These are phyloP conservation scores for Aspergillus glaucus DNA, from an alignment of 2,329 filamentous ascomycete genomes.

Conservation along the genomic window DNA sequence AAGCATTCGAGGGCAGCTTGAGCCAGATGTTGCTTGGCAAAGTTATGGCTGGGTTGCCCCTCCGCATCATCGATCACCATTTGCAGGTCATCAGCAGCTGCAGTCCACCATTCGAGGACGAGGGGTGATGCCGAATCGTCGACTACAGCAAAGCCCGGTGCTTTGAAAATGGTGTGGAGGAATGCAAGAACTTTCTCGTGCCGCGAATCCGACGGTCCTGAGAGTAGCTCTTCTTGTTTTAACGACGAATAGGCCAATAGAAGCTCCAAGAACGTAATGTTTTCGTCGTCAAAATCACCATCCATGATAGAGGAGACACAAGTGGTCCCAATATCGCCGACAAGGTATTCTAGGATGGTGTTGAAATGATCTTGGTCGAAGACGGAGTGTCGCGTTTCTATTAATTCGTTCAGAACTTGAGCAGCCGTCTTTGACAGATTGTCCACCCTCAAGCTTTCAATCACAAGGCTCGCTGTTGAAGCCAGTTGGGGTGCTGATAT, in stretches of 20 bases:
- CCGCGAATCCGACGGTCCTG: slow-evolving; percentile 22
- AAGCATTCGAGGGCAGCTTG: slow-evolving; percentile 37
- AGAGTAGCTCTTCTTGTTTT: slow-evolving; percentile 26
- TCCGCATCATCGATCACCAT: slow-evolving; percentile 24
- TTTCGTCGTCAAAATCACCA: slow-evolving; percentile 32
- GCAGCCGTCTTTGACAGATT: slow-evolving; percentile 25
- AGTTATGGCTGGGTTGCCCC: slow-evolving; percentile 20
- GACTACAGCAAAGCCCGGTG: slow-evolving; percentile 35
- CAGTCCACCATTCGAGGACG: slow-evolving; percentile 39
- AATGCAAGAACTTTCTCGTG: slow-evolving; percentile 30
- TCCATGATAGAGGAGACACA: slow-evolving; percentile 28
- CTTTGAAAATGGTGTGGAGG: slow-evolving; percentile 34
- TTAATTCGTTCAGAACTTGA: slow-evolving; percentile 29
- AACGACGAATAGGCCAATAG: slow-evolving; percentile 31
- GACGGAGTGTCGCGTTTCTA: slow-evolving; percentile 22
- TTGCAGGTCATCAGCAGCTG: slow-evolving; percentile 33
- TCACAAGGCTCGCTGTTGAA: slow-evolving; percentile 17
- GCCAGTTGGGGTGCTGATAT: slow-evolving; percentile 13
- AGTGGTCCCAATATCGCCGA: slow-evolving; percentile 26
- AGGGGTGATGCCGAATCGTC: slow-evolving; percentile 33
- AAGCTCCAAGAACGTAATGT: slow-evolving; percentile 36
- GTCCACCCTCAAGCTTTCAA: slow-evolving; percentile 20
- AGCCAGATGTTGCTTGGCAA: slow-evolving; percentile 34
- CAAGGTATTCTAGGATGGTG: slow-evolving; percentile 28
- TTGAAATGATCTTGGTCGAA: slow-evolving; percentile 20